These are phyloP conservation scores for Graphilbum sp. DNA, from an alignment of 2,329 filamentous ascomycete species.

Conservation along the genomic window DNA sequence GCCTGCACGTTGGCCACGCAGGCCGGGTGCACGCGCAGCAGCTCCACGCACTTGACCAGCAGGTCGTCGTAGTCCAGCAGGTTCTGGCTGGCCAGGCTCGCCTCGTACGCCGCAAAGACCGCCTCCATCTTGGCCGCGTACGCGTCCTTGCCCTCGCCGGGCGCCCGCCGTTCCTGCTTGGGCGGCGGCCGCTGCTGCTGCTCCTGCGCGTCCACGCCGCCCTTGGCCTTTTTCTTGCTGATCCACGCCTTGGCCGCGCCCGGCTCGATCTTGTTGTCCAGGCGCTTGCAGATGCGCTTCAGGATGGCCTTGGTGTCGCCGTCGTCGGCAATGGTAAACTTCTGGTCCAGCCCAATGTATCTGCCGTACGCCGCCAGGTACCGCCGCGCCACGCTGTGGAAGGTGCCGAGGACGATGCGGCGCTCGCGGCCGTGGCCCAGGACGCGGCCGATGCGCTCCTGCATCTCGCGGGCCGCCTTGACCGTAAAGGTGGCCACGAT, in stretches of 20 bases:
- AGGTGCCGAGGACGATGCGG: slow-evolving; percentile 75
- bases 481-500: slow-evolving; percentile 95
- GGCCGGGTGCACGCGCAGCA: slow-evolving; percentile 54
- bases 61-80: slow-evolving; percentile 91
- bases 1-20: slow-evolving; percentile 84
- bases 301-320: slow-evolving; percentile 66
- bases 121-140: slow-evolving; percentile 34
- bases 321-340: slow-evolving; percentile 83
- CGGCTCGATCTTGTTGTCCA: slow-evolving; percentile 50
- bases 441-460: slow-evolving; percentile 63
- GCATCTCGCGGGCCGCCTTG: slow-evolving; percentile 89
- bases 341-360: slow-evolving; percentile 62
- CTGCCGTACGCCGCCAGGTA: slow-evolving; percentile 76
- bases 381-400: slow-evolving; percentile 79
- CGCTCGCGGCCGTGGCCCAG: slow-evolving; percentile 63
- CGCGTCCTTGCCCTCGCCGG: background rate
- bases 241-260: slow-evolving; percentile 60
- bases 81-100: slow-evolving; percentile 57
- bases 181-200: too few species aligned
- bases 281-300: slow-evolving; percentile 65
- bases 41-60: slow-evolving; percentile 63
- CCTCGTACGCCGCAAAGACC: slow-evolving; percentile 64
- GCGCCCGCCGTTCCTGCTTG: too few species aligned
- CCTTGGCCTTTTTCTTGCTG: slow-evolving; percentile 46
- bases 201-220: slow-evolving; percentile 21